phyloP scores from a whole-genome alignment of 2,329 filamentous ascomycete genomes.

The Alternaria alternata region DNA sequence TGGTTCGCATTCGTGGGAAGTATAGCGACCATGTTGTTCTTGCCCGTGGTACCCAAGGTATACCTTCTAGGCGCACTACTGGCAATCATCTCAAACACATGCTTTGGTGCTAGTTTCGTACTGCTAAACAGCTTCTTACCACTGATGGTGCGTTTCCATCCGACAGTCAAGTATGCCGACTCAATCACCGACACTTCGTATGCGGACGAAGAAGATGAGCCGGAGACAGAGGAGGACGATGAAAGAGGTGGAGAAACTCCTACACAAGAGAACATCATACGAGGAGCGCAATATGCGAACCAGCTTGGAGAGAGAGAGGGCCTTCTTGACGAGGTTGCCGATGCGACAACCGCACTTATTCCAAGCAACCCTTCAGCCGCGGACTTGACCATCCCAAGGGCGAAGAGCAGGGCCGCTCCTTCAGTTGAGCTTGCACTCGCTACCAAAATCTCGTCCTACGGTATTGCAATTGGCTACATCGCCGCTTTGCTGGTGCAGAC shows the following conservation, averaged over 20 bases:
- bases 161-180: constrained; percentile 57
- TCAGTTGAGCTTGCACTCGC: constrained; percentile 80
- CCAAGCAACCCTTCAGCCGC: constrained; percentile 32
- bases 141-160: constrained; percentile 87
- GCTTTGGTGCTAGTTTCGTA: constrained; percentile 94
- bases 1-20: constrained; percentile 85
- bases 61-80: constrained; percentile 85
- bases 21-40: constrained; percentile 84
- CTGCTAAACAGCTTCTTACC: constrained; percentile 95
- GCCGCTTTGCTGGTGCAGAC: constrained; percentile 87
- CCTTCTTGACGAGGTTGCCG: constrained; percentile 38
- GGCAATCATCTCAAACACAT: constrained; percentile 90
- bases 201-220: constrained; percentile 42
- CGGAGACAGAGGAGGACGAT: constrained; percentile 22
- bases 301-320: constrained; percentile 35
- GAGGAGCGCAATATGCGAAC: constrained; percentile 39
- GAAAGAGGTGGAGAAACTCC: constrained; percentile 21
- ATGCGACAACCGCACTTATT: constrained; percentile 51
- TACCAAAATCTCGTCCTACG: constrained; percentile 88
- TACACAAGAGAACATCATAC: constrained; percentile 28
- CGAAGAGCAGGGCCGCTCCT: constrained; percentile 47
- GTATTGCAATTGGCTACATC: constrained; percentile 92
- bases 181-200: constrained; percentile 30
- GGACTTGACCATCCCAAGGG: constrained; percentile 43
- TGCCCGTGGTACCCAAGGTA: constrained; percentile 75